Conservation (phyloP, 345 rosid genomes). For the Boechera divaricarpa region DNA sequence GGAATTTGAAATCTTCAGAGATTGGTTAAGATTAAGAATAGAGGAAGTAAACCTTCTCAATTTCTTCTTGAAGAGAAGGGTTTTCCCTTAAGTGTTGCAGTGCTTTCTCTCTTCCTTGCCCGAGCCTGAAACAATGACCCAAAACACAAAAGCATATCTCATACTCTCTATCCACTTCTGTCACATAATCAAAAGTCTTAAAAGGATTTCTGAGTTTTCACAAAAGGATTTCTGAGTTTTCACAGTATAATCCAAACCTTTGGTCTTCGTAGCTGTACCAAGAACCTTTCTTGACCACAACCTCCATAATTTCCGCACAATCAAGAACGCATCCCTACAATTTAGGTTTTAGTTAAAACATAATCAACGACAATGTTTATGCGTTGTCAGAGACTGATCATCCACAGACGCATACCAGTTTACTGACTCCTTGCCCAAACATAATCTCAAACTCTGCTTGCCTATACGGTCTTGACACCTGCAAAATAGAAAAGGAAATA, state of each 20-base stretch:
- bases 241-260: conserved; percentile 51
- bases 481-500: neutral
- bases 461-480: conserved; percentile 96
- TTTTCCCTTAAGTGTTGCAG: conserved; percentile 80
- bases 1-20: neutral
- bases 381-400: conserved; percentile 14
- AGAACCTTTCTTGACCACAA: conserved; percentile 86
- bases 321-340: conserved; percentile 89
- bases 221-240: neutral
- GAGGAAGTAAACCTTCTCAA: conserved; percentile 71
- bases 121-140: conserved; percentile 57
- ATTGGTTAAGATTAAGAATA: conserved; percentile 8
- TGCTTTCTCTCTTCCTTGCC: conserved; percentile 96
- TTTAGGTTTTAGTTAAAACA: conserved; percentile 31
- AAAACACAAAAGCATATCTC: conserved; percentile 13
- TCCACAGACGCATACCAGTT: conserved; percentile 63
- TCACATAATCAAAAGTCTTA: neutral
- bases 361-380: conserved; percentile 1
- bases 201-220: neutral
- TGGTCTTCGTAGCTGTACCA: conserved; percentile 97
- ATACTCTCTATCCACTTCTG: conserved; percentile 5
- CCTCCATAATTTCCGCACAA: conserved; percentile 85
- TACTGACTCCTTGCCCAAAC: conserved; percentile 95
- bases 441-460: conserved; percentile 97
- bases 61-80: conserved; percentile 64